Evolutionary conservation across 331 rosid species (phyloP).

Genomic region (Ulmus americana): DNA sequence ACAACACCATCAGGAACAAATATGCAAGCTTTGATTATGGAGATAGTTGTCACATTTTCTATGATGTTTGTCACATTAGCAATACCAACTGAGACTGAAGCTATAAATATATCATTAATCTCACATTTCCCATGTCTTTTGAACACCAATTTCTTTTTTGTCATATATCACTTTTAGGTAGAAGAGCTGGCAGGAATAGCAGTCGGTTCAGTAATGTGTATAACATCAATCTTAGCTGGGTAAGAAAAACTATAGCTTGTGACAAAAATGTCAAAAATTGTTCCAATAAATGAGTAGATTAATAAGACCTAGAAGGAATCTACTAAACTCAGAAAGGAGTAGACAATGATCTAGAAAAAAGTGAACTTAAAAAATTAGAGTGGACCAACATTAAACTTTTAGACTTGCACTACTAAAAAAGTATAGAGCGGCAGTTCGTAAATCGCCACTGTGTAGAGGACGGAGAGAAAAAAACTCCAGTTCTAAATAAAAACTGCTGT

Average conservation of each 20-base stretch:
- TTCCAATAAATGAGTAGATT: no score
- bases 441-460: no score
- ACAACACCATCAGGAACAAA: conserved; percentile 60
- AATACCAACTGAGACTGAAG: conserved; percentile 60
- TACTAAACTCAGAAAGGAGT: no score
- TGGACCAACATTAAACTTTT: no score
- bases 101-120: conserved; percentile 28
- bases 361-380: no score
- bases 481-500: no score
- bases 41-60: conserved; percentile 55
- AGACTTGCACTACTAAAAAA: no score
- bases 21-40: conserved; percentile 50
- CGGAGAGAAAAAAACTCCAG: no score
- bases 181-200: conserved; percentile 71
- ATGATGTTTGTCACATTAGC: conserved; percentile 73
- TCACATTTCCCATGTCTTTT: not conserved
- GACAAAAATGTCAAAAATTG: no score
- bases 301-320: no score
- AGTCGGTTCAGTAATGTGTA: conserved; percentile 69
- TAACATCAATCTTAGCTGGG: conserved; percentile 79
- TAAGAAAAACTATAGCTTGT: conserved; percentile 22
- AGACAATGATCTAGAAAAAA: no score
- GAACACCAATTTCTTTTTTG: not conserved
- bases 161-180: conserved; percentile 25
- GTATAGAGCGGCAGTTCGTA: no score